Percentiles rank a stretch among this genome's conserved stretches.
Evolutionary conservation across 2,329 filamentous ascomycete species (phyloP).

Genomic region (Fusarium tjaetaba): DNA sequence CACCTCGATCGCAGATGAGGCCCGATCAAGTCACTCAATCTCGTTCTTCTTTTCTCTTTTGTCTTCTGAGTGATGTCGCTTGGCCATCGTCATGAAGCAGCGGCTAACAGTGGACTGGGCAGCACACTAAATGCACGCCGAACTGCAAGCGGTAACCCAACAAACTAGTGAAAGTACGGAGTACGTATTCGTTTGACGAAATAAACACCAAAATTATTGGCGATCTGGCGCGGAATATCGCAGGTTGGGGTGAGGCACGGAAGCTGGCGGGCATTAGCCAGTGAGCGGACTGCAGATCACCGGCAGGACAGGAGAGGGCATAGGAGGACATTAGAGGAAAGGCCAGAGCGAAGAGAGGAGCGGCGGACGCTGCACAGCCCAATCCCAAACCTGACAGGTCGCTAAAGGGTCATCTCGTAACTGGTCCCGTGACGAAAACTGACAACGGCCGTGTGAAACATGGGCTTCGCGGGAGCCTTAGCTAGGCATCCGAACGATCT

Average conservation of each 20-base stretch:
- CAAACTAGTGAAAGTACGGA: not conserved
- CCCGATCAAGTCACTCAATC: slow-evolving; percentile 14
- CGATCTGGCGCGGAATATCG: slow-evolving; percentile 5
- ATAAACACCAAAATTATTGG: slow-evolving; percentile 6
- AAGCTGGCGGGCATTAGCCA: slow-evolving; percentile 18
- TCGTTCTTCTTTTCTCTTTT: not conserved
- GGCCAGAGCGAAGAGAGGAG: not conserved
- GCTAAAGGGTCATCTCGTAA: slow-evolving; percentile 13
- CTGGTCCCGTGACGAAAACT: slow-evolving; percentile 24
- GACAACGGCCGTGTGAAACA: slow-evolving; percentile 22
- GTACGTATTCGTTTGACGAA: not conserved
- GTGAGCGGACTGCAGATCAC: slow-evolving; percentile 27
- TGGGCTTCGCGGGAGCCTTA: slow-evolving; percentile 23
- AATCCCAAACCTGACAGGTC: slow-evolving; percentile 18
- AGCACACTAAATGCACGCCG: slow-evolving; percentile 1
- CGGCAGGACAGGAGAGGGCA: slow-evolving; percentile 2
- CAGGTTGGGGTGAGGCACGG: slow-evolving; percentile 6
- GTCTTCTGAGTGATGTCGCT: slow-evolving; percentile 9
- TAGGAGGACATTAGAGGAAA: not conserved
- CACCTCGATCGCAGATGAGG: slow-evolving; percentile 16
- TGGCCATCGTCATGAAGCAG: slow-evolving; percentile 38
- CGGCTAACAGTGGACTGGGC: slow-evolving; percentile 30
- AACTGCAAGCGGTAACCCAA: slow-evolving; percentile 27
- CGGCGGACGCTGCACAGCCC: slow-evolving; percentile 16
- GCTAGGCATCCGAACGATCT: slow-evolving; percentile 25